Evolutionary conservation across 371 early-diverging fungal genomes (phyloP).

Genomic region (Lichtheimia ornata): DNA sequence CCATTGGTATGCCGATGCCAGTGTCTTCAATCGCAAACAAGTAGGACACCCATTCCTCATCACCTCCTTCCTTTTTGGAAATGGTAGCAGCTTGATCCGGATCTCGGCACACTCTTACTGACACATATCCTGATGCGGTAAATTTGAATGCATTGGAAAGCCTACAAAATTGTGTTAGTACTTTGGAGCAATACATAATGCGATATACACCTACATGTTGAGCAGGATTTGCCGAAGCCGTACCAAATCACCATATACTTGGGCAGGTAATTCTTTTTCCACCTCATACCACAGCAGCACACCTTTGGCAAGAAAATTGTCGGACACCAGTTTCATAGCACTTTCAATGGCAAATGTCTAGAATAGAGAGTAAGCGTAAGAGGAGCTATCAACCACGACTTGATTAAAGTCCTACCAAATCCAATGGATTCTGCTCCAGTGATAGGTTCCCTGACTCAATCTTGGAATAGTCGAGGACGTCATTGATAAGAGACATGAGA

Average conservation of each 20-base stretch:
- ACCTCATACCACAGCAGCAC: slow-evolving; percentile 23
- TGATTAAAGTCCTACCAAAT: slow-evolving; percentile 18
- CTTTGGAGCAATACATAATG: background rate
- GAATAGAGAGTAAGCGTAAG: background rate
- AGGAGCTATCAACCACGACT: background rate
- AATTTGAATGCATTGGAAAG: slow-evolving; percentile 29
- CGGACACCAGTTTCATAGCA: slow-evolving; percentile 38
- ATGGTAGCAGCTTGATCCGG: background rate
- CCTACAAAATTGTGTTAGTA: slow-evolving; percentile 1
- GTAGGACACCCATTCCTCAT: slow-evolving; percentile 15
- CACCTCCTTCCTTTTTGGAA: background rate
- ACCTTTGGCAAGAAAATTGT: slow-evolving; percentile 26
- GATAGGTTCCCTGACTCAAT: slow-evolving; percentile 57
- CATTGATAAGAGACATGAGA: slow-evolving; percentile 53
- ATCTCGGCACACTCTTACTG: slow-evolving; percentile 7
- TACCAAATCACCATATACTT: slow-evolving; percentile 49
- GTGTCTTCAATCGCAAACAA: slow-evolving; percentile 58
- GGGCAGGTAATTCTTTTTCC: slow-evolving; percentile 25
- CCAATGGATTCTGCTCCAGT: slow-evolving; percentile 36
- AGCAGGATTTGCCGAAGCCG: slow-evolving; percentile 54
- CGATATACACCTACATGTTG: slow-evolving; percentile 30
- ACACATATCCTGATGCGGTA: slow-evolving; percentile 19
- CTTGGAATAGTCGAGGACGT: slow-evolving; percentile 61
- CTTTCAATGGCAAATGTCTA: slow-evolving; percentile 43
- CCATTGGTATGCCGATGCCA: slow-evolving; percentile 63